phyloP scores from a whole-genome alignment of 2,329 filamentous ascomycete species.

The Orbilia oligospora region DNA sequence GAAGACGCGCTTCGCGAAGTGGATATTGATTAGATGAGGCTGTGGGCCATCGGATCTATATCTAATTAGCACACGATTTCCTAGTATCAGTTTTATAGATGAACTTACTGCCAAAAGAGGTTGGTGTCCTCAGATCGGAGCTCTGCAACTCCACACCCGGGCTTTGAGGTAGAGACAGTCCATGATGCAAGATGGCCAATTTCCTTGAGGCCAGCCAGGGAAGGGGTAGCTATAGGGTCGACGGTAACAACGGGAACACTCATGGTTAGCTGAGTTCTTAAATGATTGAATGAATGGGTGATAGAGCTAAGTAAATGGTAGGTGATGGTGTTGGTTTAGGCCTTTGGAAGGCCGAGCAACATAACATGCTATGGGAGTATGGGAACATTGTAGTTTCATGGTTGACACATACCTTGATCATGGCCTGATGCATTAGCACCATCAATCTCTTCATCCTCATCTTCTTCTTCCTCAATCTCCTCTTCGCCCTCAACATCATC shows the following conservation, averaged over 20 bases:
- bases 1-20: slow-evolving; percentile 86
- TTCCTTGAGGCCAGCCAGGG: slow-evolving; percentile 76
- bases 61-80: slow-evolving; percentile 17
- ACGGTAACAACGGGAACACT: not conserved
- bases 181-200: slow-evolving; percentile 87
- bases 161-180: slow-evolving; percentile 85
- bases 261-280: slow-evolving; percentile 28
- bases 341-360: slow-evolving; percentile 2
- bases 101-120: slow-evolving; percentile 82
- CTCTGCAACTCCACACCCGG: slow-evolving; percentile 82
- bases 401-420: slow-evolving; percentile 38
- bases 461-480: slow-evolving; percentile 26
- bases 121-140: slow-evolving; percentile 80
- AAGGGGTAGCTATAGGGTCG: slow-evolving; percentile 14
- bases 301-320: not conserved
- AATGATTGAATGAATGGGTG: slow-evolving; percentile 1
- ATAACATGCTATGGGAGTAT: not conserved
- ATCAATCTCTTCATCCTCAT: slow-evolving; percentile 27
- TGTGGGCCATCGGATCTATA: slow-evolving; percentile 83
- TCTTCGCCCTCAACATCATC: slow-evolving; percentile 34
- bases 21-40: slow-evolving; percentile 84
- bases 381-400: not conserved
- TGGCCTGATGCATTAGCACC: slow-evolving; percentile 14
- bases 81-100: not conserved
- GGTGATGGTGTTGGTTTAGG: not conserved